Evolutionary conservation across 306 rosid species (phyloP).

Genomic region (Datisca glomerata): DNA sequence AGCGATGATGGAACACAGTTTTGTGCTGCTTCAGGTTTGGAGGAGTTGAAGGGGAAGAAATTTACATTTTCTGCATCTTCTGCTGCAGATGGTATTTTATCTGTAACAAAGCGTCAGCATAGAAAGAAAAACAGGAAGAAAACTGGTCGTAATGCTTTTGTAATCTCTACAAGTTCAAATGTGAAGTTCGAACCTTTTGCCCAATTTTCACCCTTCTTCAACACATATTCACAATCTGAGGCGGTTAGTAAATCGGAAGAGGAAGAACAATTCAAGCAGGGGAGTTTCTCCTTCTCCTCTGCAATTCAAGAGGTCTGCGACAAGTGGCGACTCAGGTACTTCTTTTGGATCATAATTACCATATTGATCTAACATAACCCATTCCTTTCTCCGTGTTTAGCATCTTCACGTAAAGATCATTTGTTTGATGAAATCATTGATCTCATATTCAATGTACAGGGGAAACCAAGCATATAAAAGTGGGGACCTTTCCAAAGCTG

Average conservation of each 20-base stretch:
- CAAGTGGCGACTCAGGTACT: slow-evolving; percentile 74
- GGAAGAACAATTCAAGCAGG: slow-evolving; percentile 25
- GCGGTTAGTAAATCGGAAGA: slow-evolving; percentile 22
- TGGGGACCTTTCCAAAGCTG: slow-evolving; percentile 72
- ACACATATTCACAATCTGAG: slow-evolving; percentile 22
- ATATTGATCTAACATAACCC: slow-evolving; percentile 1
- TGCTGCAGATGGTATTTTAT: slow-evolving; percentile 20
- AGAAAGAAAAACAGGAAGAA: slow-evolving; percentile 52
- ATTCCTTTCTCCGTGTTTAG: too few species aligned
- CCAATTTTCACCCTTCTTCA: slow-evolving; percentile 25
- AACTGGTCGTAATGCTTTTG: slow-evolving; percentile 23
- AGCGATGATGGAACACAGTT: slow-evolving; percentile 9
- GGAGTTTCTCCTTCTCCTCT: slow-evolving; percentile 17
- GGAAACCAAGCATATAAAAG: slow-evolving; percentile 69
- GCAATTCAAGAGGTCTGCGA: slow-evolving; percentile 51
- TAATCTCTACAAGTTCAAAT: slow-evolving; percentile 33
- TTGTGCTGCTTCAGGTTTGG: slow-evolving; percentile 22
- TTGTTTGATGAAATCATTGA: too few species aligned
- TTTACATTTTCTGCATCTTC: slow-evolving; percentile 58
- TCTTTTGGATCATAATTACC: background rate
- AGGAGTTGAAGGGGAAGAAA: slow-evolving; percentile 21
- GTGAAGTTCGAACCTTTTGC: slow-evolving; percentile 31
- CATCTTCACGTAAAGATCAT: too few species aligned
- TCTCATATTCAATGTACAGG: slow-evolving; percentile 20
- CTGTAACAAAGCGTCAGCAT: slow-evolving; percentile 26